Conservation (phyloP, 345 rosid species). For the Stellera chamaejasme region DNA sequence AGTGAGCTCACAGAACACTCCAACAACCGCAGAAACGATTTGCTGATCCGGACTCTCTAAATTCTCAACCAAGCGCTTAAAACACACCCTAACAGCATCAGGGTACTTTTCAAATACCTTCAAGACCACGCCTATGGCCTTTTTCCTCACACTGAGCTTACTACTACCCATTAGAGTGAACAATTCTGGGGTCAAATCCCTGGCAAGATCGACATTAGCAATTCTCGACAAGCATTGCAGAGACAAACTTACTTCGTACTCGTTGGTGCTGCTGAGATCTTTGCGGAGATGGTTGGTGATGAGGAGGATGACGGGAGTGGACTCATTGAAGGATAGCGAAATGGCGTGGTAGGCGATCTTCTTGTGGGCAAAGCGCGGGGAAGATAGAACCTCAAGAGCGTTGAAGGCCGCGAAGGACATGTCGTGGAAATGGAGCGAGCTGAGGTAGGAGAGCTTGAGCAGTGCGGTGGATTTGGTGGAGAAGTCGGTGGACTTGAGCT, state of each 20-base stretch:
- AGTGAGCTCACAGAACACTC: constrained; percentile 81
- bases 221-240: constrained; percentile 70
- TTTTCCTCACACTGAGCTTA: constrained; percentile 60
- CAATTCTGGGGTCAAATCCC: constrained; percentile 80
- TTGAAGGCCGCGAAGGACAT: constrained; percentile 89
- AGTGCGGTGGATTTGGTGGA: constrained; percentile 83
- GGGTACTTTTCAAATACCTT: constrained; percentile 83
- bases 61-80: constrained; percentile 86
- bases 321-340: constrained; percentile 71
- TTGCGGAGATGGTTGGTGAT: constrained; percentile 85
- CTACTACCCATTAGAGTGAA: constrained; percentile 65
- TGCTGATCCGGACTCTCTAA: constrained; percentile 66
- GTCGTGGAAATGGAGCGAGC: constrained; percentile 60
- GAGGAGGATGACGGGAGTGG: constrained; percentile 70
- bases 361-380: constrained; percentile 62
- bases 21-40: constrained; percentile 56
- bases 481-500: constrained; percentile 74
- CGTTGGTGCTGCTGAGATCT: constrained; percentile 63
- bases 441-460: constrained; percentile 77
- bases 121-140: constrained; percentile 65
- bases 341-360: constrained; percentile 74
- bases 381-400: constrained; percentile 83
- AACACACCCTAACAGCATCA: constrained; percentile 82
- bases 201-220: constrained; percentile 74
- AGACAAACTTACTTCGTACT: constrained; percentile 74